Base-by-base conservation (phyloP, 441 rosid species). In the Pelargonium citronellum region DNA sequence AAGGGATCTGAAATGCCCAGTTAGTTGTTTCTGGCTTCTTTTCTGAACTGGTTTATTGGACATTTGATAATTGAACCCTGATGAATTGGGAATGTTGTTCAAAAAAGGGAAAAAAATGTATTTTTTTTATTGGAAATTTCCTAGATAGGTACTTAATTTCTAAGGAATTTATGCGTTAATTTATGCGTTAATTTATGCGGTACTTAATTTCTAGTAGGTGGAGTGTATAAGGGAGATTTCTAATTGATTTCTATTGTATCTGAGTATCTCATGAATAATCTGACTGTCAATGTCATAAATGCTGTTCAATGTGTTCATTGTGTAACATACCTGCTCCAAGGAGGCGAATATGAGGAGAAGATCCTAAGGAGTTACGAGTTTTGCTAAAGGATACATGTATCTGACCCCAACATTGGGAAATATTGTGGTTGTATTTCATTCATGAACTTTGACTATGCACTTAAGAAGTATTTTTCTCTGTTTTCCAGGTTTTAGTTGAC, bases 401-500 rank as follows among this genome's bases (percentile, higher is more conserved):
- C 24, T 22, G 24, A 22, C 34, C 34, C 34, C 34, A 30, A 30
- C 34, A 30, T 3, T 30, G 34, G 34, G 34, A 30, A 30, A 30
- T 30, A 4, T 2, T 30, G 34, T 30, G 34, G 34, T 30, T 30
- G 34, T 30, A 30, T 30, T 30, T 30, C 34, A 30, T 4, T 30
- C 2, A 30, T 53, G 17, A 22, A 30, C 24, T 3, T 1, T 20
- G 30, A 60, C 53, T 11, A 24, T 20, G 47, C n/a, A 53, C 71
- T 6, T 16, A 30, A 27, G 16, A 12, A 30, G 22, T 7, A 8
- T 24, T 60, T 57, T 43, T 15, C 63, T 66, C 57, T 51, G 58
- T n/a, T 4, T 37, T 73, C 65, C 78, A 95, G 98, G 89, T 95
- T 78, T 76, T 95, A 69, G 93, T 92, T 55, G 99, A 92, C 86